These are phyloP conservation scores for Euphrasia arctica DNA, from an alignment of 305 asterid species.

Conservation along the genomic window DNA sequence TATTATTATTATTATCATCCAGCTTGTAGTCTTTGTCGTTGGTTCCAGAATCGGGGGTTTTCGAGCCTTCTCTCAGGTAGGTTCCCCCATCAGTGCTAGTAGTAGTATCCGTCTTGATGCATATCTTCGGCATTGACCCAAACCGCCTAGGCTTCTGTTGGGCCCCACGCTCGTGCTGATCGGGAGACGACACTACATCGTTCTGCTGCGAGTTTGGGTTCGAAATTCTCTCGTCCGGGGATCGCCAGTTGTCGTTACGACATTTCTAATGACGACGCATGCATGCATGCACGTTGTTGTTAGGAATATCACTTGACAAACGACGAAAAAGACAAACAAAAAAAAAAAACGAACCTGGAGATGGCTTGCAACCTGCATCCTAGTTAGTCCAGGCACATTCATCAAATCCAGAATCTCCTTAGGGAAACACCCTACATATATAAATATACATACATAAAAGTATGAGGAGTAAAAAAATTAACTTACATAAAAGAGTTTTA, in stretches of 20 bases:
- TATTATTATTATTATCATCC: not conserved
- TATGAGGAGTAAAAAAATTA: not conserved
- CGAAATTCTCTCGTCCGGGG: conserved; percentile 28
- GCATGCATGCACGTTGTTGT: too few species aligned
- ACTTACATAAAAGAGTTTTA: not conserved
- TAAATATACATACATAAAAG: not conserved
- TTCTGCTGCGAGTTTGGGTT: not conserved
- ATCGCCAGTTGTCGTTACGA: conserved; percentile 49
- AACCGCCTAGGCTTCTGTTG: conserved; percentile 30
- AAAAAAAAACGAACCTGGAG: conserved; percentile 38
- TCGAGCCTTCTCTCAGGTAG: not conserved
- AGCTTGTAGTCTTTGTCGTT: too few species aligned
- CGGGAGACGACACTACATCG: too few species aligned
- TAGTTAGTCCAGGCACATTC: conserved; percentile 60
- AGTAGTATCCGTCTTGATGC: not conserved
- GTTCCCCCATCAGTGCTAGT: not conserved
- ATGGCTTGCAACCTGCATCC: conserved; percentile 73
- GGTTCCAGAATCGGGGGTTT: not conserved
- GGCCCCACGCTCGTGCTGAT: not conserved
- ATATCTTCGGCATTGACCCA: conserved; percentile 39
- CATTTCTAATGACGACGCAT: conserved; percentile 34
- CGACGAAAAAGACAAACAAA: not conserved
- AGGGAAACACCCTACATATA: conserved; percentile 48
- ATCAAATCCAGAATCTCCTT: conserved; percentile 49
- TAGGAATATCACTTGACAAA: not conserved